Conservation (phyloP, 2,329 filamentous ascomycete species). For the Fusarium sublunatum region DNA sequence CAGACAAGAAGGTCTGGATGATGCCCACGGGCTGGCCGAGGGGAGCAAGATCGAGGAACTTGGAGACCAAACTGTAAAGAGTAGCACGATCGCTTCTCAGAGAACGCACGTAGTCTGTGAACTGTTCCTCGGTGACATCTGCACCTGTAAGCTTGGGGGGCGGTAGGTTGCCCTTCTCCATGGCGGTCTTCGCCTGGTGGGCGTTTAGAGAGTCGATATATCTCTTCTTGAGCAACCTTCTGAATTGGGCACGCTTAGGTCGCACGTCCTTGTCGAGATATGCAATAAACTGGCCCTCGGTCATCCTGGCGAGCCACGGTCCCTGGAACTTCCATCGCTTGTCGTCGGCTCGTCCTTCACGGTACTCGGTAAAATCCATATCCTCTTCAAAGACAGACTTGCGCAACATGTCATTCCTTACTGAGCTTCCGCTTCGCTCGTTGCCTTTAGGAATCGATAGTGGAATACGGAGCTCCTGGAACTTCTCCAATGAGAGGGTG, state of each 20-base stretch:
- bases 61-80: constrained; percentile 66
- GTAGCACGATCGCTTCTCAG: constrained; percentile 63
- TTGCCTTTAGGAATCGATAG: constrained; percentile 65
- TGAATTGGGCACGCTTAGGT: constrained; percentile 65
- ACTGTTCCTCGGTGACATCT: constrained; percentile 62
- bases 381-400: constrained; percentile 71
- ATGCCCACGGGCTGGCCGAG: constrained; percentile 53
- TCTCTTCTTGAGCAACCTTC: constrained; percentile 61
- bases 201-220: constrained; percentile 60
- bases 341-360: constrained; percentile 53
- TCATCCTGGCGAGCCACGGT: constrained; percentile 73
- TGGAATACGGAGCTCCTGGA: constrained; percentile 81
- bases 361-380: constrained; percentile 63
- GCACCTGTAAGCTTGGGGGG: constrained; percentile 45
- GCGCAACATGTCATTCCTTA: constrained; percentile 43
- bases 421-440: constrained; percentile 33
- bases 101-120: constrained; percentile 63
- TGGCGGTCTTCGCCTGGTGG: constrained; percentile 51
- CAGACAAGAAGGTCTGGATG: constrained; percentile 42
- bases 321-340: constrained; percentile 74
- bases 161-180: constrained; percentile 52
- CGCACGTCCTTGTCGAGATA: constrained; percentile 67
- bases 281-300: constrained; percentile 67
- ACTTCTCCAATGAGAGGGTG: constrained; percentile 83
- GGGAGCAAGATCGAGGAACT: constrained; percentile 72